Evolutionary conservation across 1,284 basidiomycete genomes (phyloP), one percentile per base, ranked within the genome.

Genomic region (Leccinum griseonigrum): DNA sequence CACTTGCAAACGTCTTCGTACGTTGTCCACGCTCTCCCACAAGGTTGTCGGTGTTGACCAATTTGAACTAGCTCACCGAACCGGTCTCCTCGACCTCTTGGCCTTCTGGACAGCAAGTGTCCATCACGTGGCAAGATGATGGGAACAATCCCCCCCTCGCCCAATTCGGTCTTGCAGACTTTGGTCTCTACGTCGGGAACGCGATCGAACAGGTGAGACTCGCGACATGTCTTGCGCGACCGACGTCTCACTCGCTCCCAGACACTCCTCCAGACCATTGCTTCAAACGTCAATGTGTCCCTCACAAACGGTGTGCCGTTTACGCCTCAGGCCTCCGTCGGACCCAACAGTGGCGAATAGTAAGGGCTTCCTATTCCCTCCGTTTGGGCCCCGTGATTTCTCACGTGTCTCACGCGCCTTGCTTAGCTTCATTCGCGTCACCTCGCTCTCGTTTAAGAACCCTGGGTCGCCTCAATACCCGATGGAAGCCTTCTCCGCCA

Each of bases 401-500:
- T 62, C 26, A 43, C 34, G 16, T 5, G n/a, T 18, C n/a, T 2
- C 40, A 46, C 10, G n/a, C n/a, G 16, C 46, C 3, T 11, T 46
- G 6, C 18, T 22, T 56, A 67, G 89, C 77, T 92, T 92, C 78
- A 81, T 92, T 69, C 90, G 91, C 59, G 79, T 91, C 72, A 83
- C 88, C 62, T 91, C 91, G 0, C 63, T 81, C 48, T 69, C 38
- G 61, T 67, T 83, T 57, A 86, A 81, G 72, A 83, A 88, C 73
- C 57, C 83, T 31, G 34, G 34, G 34, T 69, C 80, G 62, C 75
- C 86, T 16, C 77, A 83, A 56, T 88, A 78, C 75, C 83, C 81
- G 3, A 84, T 83, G 60, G 78, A 88, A 65, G 85, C 91, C 2
- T 95, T 94, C 81, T 93, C 92, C n/a, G 83, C 92, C 62, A 86